Conservation (phyloP, 148 eudicot species). For the Diospyros kaki region DNA sequence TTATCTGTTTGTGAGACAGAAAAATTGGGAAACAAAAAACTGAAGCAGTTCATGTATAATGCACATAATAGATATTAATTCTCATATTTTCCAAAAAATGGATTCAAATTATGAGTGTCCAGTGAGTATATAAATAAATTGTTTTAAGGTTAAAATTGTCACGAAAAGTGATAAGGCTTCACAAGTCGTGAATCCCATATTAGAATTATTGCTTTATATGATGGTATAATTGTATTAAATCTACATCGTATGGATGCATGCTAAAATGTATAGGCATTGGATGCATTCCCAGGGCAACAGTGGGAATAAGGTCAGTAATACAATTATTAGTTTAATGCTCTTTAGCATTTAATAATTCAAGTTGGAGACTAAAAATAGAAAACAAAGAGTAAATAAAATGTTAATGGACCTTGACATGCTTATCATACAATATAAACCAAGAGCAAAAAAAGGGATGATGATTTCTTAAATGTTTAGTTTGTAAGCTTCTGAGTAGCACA, state of each 20-base stretch:
- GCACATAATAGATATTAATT: too few species aligned
- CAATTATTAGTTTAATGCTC: neutral
- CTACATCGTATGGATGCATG: neutral
- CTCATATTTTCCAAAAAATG: too few species aligned
- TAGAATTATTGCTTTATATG: too few species aligned
- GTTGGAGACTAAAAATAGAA: neutral
- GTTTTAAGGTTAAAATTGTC: too few species aligned
- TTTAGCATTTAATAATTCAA: neutral
- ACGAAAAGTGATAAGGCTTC: too few species aligned
- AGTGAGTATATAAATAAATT: too few species aligned
- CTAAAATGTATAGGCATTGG: neutral
- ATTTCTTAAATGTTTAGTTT: neutral
- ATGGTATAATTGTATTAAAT: too few species aligned
- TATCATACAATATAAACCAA: neutral
- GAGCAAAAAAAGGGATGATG: neutral
- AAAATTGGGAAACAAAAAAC: too few species aligned
- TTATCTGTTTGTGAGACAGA: too few species aligned
- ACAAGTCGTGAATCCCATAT: too few species aligned
- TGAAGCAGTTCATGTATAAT: too few species aligned
- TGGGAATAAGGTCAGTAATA: neutral
- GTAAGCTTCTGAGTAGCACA: neutral
- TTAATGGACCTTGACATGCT: neutral
- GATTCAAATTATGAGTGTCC: too few species aligned
- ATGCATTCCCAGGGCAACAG: neutral
- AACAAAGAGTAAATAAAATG: neutral